These are phyloP conservation scores for Batrachochytrium dendrobatidis DNA, from an alignment of 371 early-diverging fungal species.

Conservation along the genomic window DNA sequence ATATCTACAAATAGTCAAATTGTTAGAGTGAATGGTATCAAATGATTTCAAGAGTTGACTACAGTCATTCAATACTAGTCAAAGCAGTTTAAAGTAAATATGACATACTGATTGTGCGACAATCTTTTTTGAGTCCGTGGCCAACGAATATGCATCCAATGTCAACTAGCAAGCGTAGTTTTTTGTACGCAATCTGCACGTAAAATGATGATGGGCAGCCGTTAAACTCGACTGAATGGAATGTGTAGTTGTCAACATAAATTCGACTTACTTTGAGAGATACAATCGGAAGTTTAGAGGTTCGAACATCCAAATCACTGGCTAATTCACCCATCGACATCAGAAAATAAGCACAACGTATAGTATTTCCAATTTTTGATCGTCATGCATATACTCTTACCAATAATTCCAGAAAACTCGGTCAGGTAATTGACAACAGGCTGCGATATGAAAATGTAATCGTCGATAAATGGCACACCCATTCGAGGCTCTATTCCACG, in stretches of 20 bases:
- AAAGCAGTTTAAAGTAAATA: conserved; percentile 1
- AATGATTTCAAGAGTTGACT: not conserved
- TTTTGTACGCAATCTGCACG: conserved; percentile 62
- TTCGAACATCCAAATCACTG: conserved; percentile 68
- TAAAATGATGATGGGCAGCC: not conserved
- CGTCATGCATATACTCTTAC: too few relatives aligned
- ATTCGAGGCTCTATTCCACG: conserved; percentile 63
- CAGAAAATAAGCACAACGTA: conserved; percentile 2
- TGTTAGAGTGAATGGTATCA: not conserved
- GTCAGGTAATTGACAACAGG: conserved; percentile 86
- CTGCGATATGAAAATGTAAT: conserved; percentile 78
- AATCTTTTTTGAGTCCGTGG: conserved; percentile 89
- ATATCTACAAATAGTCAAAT: conserved; percentile 43
- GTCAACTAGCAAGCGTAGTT: conserved; percentile 79
- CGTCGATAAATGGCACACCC: conserved; percentile 87
- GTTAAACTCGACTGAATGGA: not conserved
- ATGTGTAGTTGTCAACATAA: not conserved
- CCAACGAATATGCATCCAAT: conserved; percentile 86
- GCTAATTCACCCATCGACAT: too few relatives aligned
- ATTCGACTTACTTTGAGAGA: conserved; percentile 57
- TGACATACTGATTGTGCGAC: conserved; percentile 67
- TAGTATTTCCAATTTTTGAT: not conserved
- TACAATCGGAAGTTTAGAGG: conserved; percentile 70
- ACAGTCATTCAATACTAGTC: conserved; percentile 12
- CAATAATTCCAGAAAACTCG: conserved; percentile 83